A percentile compares a stretch with the other conserved stretches of the same genome.
Conservation (phyloP, 2,329 filamentous ascomycete species). For the Colletotrichum agaves region DNA sequence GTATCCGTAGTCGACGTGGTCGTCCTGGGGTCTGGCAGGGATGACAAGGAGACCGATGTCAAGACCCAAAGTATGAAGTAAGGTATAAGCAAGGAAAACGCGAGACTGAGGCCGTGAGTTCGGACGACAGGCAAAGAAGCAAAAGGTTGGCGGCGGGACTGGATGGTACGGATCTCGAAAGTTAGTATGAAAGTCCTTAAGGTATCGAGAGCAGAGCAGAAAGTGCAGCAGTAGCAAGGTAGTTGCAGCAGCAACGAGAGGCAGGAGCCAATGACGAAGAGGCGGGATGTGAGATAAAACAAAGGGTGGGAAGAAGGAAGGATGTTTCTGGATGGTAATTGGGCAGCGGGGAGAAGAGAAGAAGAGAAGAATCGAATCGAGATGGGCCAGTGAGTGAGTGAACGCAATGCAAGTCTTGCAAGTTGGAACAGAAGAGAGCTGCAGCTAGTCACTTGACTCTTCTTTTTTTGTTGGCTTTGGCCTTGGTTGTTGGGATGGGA, state of each 20-base stretch:
- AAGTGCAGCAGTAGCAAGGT: neutral
- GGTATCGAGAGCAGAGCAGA: slow-evolving; percentile 5
- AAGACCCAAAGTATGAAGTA: slow-evolving; percentile 33
- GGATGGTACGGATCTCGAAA: neutral
- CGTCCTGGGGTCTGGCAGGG: slow-evolving; percentile 29
- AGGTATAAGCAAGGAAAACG: slow-evolving; percentile 29
- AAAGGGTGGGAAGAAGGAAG: slow-evolving; percentile 20
- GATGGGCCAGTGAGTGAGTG: neutral
- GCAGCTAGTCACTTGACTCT: slow-evolving; percentile 32
- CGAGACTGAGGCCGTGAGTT: slow-evolving; percentile 21
- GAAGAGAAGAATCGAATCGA: slow-evolving; percentile 12
- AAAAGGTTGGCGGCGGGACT: neutral
- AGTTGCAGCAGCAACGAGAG: slow-evolving; percentile 4
- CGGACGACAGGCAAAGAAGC: slow-evolving; percentile 21
- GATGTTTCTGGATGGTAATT: slow-evolving; percentile 12
- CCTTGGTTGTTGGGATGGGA: slow-evolving; percentile 36
- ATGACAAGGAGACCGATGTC: slow-evolving; percentile 34
- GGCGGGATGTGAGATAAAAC: slow-evolving; percentile 7
- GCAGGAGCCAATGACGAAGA: slow-evolving; percentile 21
- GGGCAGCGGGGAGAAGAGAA: slow-evolving; percentile 12
- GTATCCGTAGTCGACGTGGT: slow-evolving; percentile 21
- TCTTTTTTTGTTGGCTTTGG: slow-evolving; percentile 29
- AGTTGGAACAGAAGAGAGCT: neutral
- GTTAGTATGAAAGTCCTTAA: neutral
- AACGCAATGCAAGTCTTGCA: slow-evolving; percentile 8